These are phyloP conservation scores for Parmelia sp. DNA, from an alignment of 495 filamentous ascomycete species.

Conservation along the genomic window DNA sequence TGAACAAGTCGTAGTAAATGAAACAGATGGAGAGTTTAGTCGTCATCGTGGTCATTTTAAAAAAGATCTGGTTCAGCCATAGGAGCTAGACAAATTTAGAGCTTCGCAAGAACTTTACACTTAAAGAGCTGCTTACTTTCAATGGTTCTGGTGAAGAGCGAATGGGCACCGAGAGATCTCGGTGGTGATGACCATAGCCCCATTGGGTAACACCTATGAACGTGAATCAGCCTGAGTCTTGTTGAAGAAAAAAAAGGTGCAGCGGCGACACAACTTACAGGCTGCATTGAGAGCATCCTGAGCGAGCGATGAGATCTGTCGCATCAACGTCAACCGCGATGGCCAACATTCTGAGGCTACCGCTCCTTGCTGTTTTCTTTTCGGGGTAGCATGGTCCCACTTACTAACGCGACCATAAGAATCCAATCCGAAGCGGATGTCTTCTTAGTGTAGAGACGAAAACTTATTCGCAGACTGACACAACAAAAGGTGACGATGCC, in stretches of 20 bases:
- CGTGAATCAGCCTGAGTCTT: not conserved
- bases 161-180: not conserved
- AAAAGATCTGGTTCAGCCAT: slow-evolving; percentile 21
- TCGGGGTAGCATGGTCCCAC: not conserved
- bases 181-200: slow-evolving; percentile 13
- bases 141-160: slow-evolving; percentile 6
- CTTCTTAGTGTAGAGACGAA: slow-evolving; percentile 7
- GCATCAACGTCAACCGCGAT: not conserved
- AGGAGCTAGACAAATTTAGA: slow-evolving; percentile 7
- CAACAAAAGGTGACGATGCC: slow-evolving; percentile 7
- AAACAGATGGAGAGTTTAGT: slow-evolving; percentile 20
- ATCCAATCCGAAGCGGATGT: slow-evolving; percentile 8
- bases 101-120: not conserved
- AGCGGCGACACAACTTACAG: not conserved
- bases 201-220: slow-evolving; percentile 6
- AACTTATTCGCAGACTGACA: slow-evolving; percentile 4
- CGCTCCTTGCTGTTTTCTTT: not conserved
- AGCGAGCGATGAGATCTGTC: slow-evolving; percentile 7
- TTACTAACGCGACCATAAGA: slow-evolving; percentile 8
- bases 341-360: not conserved
- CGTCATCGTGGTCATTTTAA: slow-evolving; percentile 11
- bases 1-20: slow-evolving; percentile 18
- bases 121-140: not conserved
- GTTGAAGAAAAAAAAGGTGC: not conserved
- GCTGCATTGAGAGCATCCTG: slow-evolving; percentile 11